These are phyloP conservation scores for Erythrobasidium hasegawianum DNA, from an alignment of 1,284 basidiomycete species.

Conservation along the genomic window DNA sequence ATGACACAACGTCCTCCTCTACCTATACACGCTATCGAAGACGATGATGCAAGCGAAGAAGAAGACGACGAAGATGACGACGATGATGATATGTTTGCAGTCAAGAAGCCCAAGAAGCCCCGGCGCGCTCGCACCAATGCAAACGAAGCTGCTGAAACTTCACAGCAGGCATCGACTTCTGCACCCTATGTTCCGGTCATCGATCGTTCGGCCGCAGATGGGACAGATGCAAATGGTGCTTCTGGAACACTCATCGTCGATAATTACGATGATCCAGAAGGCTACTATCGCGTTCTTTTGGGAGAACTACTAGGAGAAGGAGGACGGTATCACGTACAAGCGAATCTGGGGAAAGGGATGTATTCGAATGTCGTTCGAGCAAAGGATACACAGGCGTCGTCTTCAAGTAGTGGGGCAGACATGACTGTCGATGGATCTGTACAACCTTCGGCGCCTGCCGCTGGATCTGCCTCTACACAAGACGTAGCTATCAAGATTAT, in stretches of 20 bases:
- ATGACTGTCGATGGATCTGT: conserved; percentile 19
- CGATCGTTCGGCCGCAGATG: conserved; percentile 29
- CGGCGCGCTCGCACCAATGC: conserved; percentile 53
- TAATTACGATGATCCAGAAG: conserved; percentile 74
- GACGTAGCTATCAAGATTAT: conserved; percentile 99
- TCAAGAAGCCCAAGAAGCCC: conserved; percentile 55
- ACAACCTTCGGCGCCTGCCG: no score
- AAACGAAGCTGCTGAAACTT: neutral
- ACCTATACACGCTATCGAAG: conserved; percentile 42
- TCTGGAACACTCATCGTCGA: conserved; percentile 50
- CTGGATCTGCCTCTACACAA: conserved; percentile 40
- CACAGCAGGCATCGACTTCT: neutral
- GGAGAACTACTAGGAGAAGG: conserved; percentile 86
- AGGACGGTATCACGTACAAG: conserved; percentile 90
- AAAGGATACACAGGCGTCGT: conserved; percentile 63
- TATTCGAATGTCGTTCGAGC: conserved; percentile 94
- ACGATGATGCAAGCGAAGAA: conserved; percentile 55
- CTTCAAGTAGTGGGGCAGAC: neutral
- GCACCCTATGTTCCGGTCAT: conserved; percentile 38
- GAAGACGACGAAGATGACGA: conserved; percentile 58
- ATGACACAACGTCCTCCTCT: neutral
- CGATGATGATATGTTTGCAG: conserved; percentile 84
- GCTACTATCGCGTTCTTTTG: conserved; percentile 90
- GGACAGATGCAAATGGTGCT: conserved; percentile 11
- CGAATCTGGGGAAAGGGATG: conserved; percentile 94